Percentiles rank a stretch among this genome's conserved stretches.
phyloP scores from a whole-genome alignment of 345 rosid species.

The Ceriops zippeliana region DNA sequence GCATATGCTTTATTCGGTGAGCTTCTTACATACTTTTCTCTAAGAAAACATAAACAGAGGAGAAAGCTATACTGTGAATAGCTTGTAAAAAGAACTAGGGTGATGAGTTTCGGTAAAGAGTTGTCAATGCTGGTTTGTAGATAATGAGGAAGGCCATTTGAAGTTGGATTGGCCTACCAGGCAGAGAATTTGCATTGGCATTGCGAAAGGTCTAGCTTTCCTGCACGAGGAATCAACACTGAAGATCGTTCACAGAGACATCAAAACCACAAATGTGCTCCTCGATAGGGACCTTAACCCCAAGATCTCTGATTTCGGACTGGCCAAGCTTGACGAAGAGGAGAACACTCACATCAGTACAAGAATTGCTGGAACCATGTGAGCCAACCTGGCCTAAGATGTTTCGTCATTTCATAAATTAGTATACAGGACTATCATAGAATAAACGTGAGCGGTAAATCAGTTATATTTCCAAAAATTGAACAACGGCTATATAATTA shows the following conservation, averaged over 20 bases:
- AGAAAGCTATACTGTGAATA: neutral
- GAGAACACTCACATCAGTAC: slow-evolving; percentile 23
- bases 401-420: neutral
- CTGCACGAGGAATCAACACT: slow-evolving; percentile 19
- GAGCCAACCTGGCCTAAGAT: neutral
- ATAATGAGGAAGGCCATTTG: neutral
- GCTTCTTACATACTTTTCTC: neutral
- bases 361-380: slow-evolving; percentile 23
- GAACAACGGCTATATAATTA: too few species aligned
- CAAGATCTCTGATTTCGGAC: slow-evolving; percentile 18
- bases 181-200: slow-evolving; percentile 12
- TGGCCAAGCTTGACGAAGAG: slow-evolving; percentile 22
- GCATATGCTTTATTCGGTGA: slow-evolving; percentile 34
- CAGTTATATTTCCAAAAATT: neutral
- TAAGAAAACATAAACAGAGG: neutral
- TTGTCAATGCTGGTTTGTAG: neutral
- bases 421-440: too few species aligned
- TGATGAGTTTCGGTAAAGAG: neutral
- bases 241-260: slow-evolving; percentile 22
- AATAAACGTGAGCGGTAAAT: too few species aligned
- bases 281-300: slow-evolving; percentile 17
- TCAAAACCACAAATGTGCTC: slow-evolving; percentile 17
- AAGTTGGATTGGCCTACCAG: slow-evolving; percentile 18
- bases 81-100: neutral
- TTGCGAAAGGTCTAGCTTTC: slow-evolving; percentile 21